Evolutionary conservation across 257 asterid species (phyloP), one percentile per base, ranked within the genome.

Genomic region (Nicotiana obtusifolia): DNA sequence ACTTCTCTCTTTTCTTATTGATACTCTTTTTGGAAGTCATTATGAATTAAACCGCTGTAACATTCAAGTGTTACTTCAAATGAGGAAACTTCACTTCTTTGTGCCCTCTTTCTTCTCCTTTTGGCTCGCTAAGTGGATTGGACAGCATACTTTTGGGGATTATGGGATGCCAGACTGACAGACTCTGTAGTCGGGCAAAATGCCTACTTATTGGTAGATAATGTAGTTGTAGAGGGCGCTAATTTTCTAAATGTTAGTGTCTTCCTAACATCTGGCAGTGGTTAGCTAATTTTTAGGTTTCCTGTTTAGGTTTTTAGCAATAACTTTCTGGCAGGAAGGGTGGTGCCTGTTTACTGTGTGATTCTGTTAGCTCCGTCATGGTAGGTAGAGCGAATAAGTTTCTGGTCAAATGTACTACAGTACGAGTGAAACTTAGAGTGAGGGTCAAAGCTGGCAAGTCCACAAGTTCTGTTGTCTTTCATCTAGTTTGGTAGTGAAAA

Each of bases 401-500:
- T 75, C 56, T 52, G 56, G 17, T 52, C 16, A 15, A 49, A 49
- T 75, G 61, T 75, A 15, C 44, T 49, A 8, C 61, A 15, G 8
- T 75, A 75, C 1, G 41, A 47, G 41, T 49, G 24, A 49, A 49
- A 24, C 16, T 75, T 47, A 22, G 52, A 24, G 62, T 73, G 80
- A 57, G 78, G 80, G 31, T 81, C 76, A 37, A 68, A 78, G 83
- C 83, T 87, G 82, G 84, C 85, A 76, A 84, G 76, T 62, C 82
- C 82, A 83, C 83, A 76, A 83, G 86, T 82, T 73, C 62, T 56
- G 15, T 67, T 24, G 47, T 28, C 49, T 47, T 78, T 82, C 68
- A 71, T 66, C 20, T 83, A 47, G 85, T 85, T 82, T 80, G 69
- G 81, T 76, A 85, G 86, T 85, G 87, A 86, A 84, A 71, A 54